Conservation (phyloP, 202 grass and related monocot genomes). For the Musa balbisiana region DNA sequence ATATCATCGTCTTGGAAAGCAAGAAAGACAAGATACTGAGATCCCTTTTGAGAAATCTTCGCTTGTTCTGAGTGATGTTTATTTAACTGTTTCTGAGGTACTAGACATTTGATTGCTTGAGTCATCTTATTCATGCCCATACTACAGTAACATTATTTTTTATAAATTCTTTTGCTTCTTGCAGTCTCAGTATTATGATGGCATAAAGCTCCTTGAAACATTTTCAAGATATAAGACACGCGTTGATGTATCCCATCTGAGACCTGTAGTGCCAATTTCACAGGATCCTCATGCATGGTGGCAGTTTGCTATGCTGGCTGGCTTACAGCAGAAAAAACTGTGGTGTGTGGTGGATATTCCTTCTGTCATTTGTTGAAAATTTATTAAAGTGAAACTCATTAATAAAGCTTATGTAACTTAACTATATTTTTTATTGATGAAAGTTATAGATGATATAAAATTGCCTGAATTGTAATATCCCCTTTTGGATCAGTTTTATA, state of each 20-base stretch:
- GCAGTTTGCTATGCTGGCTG: constrained; percentile 85
- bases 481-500: not conserved
- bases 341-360: constrained; percentile 32
- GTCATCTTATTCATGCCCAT: not conserved
- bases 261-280: constrained; percentile 65
- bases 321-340: constrained; percentile 82
- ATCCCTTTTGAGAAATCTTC: constrained; percentile 85
- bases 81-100: constrained; percentile 86
- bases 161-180: constrained; percentile 28
- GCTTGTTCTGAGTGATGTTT: constrained; percentile 87
- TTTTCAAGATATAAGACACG: constrained; percentile 87
- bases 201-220: constrained; percentile 89
- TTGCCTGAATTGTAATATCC: not conserved
- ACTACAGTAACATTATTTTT: constrained; percentile 8
- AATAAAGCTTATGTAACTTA: not conserved
- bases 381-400: not conserved
- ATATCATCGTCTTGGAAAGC: constrained; percentile 86
- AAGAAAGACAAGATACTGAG: constrained; percentile 63
- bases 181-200: constrained; percentile 95
- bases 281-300: constrained; percentile 83
- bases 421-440: not conserved
- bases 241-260: constrained; percentile 93
- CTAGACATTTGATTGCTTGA: constrained; percentile 16
- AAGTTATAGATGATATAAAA: not conserved
- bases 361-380: not conserved